Evolutionary conservation across 805 yeast genomes (phyloP).

Genomic region (Saturnispora besseyi): DNA sequence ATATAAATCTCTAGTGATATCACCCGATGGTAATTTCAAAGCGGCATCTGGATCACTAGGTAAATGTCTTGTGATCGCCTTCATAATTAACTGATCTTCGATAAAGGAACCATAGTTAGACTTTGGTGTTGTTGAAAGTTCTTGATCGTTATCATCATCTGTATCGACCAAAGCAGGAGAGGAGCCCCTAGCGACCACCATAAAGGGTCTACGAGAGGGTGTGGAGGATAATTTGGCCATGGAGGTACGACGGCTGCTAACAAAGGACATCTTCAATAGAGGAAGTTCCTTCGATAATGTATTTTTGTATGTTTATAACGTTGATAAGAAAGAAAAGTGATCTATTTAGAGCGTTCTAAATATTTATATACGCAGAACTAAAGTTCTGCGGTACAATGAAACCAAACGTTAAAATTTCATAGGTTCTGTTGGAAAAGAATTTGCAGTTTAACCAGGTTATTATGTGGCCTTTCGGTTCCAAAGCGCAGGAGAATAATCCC

Average conservation of each 20-base stretch:
- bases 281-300: no score
- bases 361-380: no score
- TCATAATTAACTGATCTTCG: neutral
- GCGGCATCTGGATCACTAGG: slow-evolving; percentile 26
- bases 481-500: no score
- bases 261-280: neutral
- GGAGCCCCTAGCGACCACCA: neutral
- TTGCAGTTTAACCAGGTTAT: no score
- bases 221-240: slow-evolving; percentile 6
- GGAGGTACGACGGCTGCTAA: neutral
- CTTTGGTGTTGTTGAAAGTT: neutral
- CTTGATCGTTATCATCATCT: slow-evolving; percentile 6
- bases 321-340: no score
- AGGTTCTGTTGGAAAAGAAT: no score
- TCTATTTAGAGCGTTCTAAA: no score
- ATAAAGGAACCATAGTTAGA: neutral
- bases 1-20: slow-evolving; percentile 42
- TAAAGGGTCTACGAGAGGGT: neutral
- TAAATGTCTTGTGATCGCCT: slow-evolving; percentile 25
- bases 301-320: no score
- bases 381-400: no score
- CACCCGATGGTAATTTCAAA: slow-evolving; percentile 39
- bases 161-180: slow-evolving; percentile 19
- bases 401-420: no score
- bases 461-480: no score